Evolutionary conservation across 2,329 filamentous ascomycete species (phyloP).

Genomic region (Dactylella cylindrospora): DNA sequence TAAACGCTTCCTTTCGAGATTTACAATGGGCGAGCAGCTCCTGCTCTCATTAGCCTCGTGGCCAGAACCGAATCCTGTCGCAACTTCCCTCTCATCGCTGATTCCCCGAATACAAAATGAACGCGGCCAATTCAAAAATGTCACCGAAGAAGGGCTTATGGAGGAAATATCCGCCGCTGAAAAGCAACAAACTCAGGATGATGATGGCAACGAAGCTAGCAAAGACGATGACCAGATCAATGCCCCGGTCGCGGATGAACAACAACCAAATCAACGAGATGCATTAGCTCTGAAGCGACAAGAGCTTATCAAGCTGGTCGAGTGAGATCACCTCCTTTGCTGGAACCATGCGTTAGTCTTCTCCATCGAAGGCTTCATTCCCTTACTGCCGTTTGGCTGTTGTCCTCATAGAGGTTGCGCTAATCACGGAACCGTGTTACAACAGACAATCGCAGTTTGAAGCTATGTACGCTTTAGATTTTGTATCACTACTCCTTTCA

Average conservation of each 20-base stretch:
- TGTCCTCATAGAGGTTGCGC: neutral
- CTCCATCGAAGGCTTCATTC: neutral
- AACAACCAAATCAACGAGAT: conserved; percentile 25
- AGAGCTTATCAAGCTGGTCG: conserved; percentile 41
- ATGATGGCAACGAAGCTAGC: conserved; percentile 14
- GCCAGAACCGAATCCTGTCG: conserved; percentile 46
- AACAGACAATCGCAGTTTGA: conserved; percentile 59
- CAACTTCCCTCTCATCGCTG: conserved; percentile 64
- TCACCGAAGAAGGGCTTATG: conserved; percentile 72
- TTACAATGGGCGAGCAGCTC: conserved; percentile 33
- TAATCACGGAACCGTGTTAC: conserved; percentile 39
- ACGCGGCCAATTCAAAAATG: conserved; percentile 76
- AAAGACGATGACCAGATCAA: conserved; percentile 45
- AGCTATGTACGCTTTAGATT: conserved; percentile 72
- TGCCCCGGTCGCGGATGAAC: conserved; percentile 26
- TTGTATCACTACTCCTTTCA: conserved; percentile 79
- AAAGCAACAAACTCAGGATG: conserved; percentile 36
- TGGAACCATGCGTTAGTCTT: neutral
- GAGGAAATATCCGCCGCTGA: conserved; percentile 61
- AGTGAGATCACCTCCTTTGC: conserved; percentile 28
- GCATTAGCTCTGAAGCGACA: conserved; percentile 21
- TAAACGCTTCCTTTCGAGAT: too few species aligned
- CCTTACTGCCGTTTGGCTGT: neutral
- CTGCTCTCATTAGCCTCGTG: conserved; percentile 48
- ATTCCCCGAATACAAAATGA: conserved; percentile 77